phyloP scores from a whole-genome alignment of 495 filamentous ascomycete species.

The Aspergillus coremiiformis region DNA sequence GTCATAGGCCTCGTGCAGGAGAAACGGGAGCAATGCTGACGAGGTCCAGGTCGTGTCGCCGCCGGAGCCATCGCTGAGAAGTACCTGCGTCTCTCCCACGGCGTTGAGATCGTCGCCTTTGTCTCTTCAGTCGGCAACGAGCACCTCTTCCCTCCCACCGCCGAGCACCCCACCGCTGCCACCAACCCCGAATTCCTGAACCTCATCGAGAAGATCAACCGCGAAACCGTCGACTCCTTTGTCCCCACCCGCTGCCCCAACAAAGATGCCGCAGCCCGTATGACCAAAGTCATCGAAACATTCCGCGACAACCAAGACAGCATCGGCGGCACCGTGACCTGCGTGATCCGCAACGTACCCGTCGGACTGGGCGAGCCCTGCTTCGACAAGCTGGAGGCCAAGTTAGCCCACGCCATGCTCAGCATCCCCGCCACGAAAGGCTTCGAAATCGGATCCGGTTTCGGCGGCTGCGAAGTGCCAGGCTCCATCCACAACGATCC shows the following conservation, averaged over 20 bases:
- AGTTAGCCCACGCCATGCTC: slow-evolving; percentile 92
- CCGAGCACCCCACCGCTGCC: slow-evolving; percentile 60
- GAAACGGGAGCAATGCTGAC: neutral
- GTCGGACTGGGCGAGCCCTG: slow-evolving; percentile 86
- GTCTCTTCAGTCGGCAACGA: slow-evolving; percentile 77
- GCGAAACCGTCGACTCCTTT: slow-evolving; percentile 73
- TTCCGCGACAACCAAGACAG: slow-evolving; percentile 77
- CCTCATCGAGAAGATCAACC: slow-evolving; percentile 65
- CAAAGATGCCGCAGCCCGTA: slow-evolving; percentile 51
- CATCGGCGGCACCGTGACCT: slow-evolving; percentile 94
- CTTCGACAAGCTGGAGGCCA: slow-evolving; percentile 95
- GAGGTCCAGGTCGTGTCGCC: slow-evolving; percentile 66
- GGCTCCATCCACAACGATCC: slow-evolving; percentile 92
- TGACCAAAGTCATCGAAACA: slow-evolving; percentile 73
- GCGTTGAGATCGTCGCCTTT: slow-evolving; percentile 87
- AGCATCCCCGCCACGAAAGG: slow-evolving; percentile 95
- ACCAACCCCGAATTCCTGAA: slow-evolving; percentile 81
- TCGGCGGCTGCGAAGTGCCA: slow-evolving; percentile 78
- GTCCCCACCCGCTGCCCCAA: slow-evolving; percentile 84
- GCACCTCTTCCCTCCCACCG: slow-evolving; percentile 76
- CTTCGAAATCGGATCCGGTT: slow-evolving; percentile 94
- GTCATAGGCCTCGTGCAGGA: slow-evolving; percentile 2
- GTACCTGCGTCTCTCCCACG: slow-evolving; percentile 72
- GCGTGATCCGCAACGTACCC: slow-evolving; percentile 87
- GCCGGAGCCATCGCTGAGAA: slow-evolving; percentile 96